Base-by-base conservation (phyloP, 768 basidiomycete species). In the Xerocomus potaroensis region DNA sequence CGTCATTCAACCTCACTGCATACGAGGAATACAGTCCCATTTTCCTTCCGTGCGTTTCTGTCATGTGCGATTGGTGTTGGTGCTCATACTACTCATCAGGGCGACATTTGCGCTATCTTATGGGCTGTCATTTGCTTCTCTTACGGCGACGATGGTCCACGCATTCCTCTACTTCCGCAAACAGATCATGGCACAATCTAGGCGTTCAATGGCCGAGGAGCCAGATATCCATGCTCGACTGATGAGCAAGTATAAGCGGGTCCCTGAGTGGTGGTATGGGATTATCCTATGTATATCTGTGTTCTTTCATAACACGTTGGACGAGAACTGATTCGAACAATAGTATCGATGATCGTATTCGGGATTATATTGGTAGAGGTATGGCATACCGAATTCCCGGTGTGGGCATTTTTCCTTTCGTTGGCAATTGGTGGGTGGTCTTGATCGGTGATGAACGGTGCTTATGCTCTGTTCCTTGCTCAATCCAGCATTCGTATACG, bases 111-210 rank as follows among this genome's bases (percentile, higher is more conserved):
- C 90, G 11, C 66, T 91, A 29, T 74, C 81, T 8, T 93, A 91
- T 57, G 89, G 83, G 19, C 71, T 91, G 8, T 85, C 84, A n/a
- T 91, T 92, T 54, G 88, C 88, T 2, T 76, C 81, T 24, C 83
- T 91, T 62, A 86, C 88, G 0, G 77, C 88, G 1, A 85, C 84
- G 2, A 60, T 88, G 50, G 78, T 74, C 23, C 91, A 92, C 56
- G 78, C 87, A 65, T 71, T 74, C 62, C 70, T 91, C 30, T 88
- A 78, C 67, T 87, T 81, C 75, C 79, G 87, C 55, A 84, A 87
- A 10, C 85, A 87, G 59, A 86, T 91, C 44, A 84, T 78, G 80
- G 68, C 64, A 0, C 87, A 89, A 63, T 68, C 81, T 23, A 80
- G 81, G 40, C 78, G 83, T 42, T 76, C 87, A 11, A 76, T 90